A percentile compares a stretch with the other conserved stretches of the same genome.
phyloP scores from a whole-genome alignment of 2,329 filamentous ascomycete species.

The Alternaria burnsii region DNA sequence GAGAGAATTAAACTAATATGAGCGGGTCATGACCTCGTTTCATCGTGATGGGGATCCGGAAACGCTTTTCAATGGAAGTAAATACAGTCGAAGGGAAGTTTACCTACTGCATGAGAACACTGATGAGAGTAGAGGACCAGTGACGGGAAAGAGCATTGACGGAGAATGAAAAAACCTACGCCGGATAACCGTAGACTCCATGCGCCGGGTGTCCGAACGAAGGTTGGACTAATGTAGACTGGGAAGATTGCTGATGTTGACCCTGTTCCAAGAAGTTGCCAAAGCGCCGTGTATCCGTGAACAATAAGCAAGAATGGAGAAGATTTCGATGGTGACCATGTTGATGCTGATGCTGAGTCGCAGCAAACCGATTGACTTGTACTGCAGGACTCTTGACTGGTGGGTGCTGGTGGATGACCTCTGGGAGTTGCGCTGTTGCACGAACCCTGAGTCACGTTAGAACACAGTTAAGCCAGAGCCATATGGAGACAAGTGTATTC shows the following conservation, averaged over 20 bases:
- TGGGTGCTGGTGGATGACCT: constrained; percentile 23
- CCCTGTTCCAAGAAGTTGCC: constrained; percentile 37
- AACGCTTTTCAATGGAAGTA: constrained; percentile 46
- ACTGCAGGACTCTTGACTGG: constrained; percentile 18
- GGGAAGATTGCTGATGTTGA: constrained; percentile 31
- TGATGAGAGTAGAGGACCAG: constrained; percentile 7
- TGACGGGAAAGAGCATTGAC: background rate
- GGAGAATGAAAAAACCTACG: constrained; percentile 22
- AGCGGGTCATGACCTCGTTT: constrained; percentile 48
- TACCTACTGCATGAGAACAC: constrained; percentile 8
- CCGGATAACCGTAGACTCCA: constrained; percentile 37
- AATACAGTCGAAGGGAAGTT: constrained; percentile 38
- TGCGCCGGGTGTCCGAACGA: constrained; percentile 33
- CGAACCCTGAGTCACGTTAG: constrained; percentile 40
- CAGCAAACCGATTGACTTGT: constrained; percentile 17
- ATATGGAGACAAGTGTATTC: constrained; percentile 37
- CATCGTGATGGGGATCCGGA: constrained; percentile 42
- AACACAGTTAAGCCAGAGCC: constrained; percentile 29
- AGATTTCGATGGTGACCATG: constrained; percentile 40
- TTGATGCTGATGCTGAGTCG: constrained; percentile 25
- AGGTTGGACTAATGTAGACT: constrained; percentile 24
- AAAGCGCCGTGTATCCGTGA: constrained; percentile 44
- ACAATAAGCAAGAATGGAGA: constrained; percentile 53
- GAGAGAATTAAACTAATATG: constrained; percentile 34
- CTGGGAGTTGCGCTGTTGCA: constrained; percentile 28